phyloP scores from a whole-genome alignment of 139 green algal genomes.

The Haematococcus lacustris region DNA sequence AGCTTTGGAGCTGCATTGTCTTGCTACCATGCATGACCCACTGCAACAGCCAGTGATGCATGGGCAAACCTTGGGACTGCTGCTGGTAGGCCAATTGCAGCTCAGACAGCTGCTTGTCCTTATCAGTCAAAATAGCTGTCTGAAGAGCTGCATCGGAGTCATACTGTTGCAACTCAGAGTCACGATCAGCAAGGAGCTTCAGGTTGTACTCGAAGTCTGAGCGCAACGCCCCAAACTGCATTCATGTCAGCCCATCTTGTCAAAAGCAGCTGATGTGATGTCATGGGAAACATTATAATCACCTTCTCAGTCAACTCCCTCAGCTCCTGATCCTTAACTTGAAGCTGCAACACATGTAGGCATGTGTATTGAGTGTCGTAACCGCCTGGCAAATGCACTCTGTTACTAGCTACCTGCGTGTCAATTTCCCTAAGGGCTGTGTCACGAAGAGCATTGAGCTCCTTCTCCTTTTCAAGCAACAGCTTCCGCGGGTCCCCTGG shows the following conservation, averaged over 20 bases:
- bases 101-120: slow-evolving; percentile 20
- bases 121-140: slow-evolving; percentile 20
- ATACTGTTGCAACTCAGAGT: slow-evolving; percentile 40
- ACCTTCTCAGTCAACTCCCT: background rate
- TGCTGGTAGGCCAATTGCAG: slow-evolving; percentile 16
- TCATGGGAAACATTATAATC: background rate
- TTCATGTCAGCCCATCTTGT: background rate
- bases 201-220: slow-evolving; percentile 51
- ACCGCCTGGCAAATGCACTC: background rate
- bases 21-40: too few relatives aligned
- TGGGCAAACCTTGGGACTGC: background rate
- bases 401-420: slow-evolving; percentile 16
- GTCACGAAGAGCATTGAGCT: slow-evolving; percentile 24
- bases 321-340: slow-evolving; percentile 8
- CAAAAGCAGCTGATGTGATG: background rate
- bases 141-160: slow-evolving; percentile 20
- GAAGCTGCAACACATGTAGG: slow-evolving; percentile 2
- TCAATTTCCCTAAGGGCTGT: slow-evolving; percentile 24
- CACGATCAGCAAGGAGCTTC: slow-evolving; percentile 39
- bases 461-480: slow-evolving; percentile 31
- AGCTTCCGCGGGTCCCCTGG: slow-evolving; percentile 10
- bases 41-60: too few relatives aligned
- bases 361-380: background rate
- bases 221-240: slow-evolving; percentile 39
- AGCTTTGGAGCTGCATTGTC: too few relatives aligned